phyloP scores from a whole-genome alignment of 169 alveolate genomes.

The Babesia ovata region DNA sequence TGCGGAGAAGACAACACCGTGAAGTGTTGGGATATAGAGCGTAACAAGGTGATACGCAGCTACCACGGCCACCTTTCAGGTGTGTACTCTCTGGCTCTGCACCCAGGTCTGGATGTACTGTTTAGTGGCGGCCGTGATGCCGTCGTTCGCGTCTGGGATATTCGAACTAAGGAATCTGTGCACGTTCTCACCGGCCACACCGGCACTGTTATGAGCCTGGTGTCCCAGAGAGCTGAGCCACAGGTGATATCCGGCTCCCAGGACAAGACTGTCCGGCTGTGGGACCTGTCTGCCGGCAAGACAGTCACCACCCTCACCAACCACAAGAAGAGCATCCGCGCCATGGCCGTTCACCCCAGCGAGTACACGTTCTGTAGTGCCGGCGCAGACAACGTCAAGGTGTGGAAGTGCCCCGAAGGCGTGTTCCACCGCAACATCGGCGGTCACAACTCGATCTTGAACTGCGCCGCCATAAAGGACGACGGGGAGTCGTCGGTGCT shows the following conservation, averaged over 20 bases:
- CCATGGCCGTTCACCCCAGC: constrained; percentile 92
- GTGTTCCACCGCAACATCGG: constrained; percentile 80
- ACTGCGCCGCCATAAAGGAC: constrained; percentile 88
- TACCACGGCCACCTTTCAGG: constrained; percentile 97
- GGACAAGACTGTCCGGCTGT: constrained; percentile 92
- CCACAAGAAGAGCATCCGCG: constrained; percentile 96
- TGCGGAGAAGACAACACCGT: constrained; percentile 97
- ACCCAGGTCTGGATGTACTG: constrained; percentile 95
- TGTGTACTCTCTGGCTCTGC: constrained; percentile 93
- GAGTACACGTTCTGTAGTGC: constrained; percentile 97
- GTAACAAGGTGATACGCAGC: constrained; percentile 94
- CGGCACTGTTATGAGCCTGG: constrained; percentile 90
- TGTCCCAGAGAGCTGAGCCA: constrained; percentile 93
- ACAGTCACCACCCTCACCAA: constrained; percentile 92
- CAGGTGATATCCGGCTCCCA: constrained; percentile 95
- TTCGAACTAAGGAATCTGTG: constrained; percentile 93
- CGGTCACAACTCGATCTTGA: constrained; percentile 91
- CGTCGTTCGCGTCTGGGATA: constrained; percentile 98
- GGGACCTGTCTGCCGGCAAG: constrained; percentile 98
- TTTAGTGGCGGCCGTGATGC: constrained; percentile 98
- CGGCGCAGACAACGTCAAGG: constrained; percentile 96
- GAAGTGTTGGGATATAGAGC: constrained; percentile 98
- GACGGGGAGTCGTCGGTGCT: constrained; percentile 87
- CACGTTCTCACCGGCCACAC: constrained; percentile 93
- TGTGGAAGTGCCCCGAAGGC: constrained; percentile 90